Evolutionary conservation across 768 basidiomycete species (phyloP), one percentile per base, ranked within the genome.

Genomic region (Naganishia onofrii): DNA sequence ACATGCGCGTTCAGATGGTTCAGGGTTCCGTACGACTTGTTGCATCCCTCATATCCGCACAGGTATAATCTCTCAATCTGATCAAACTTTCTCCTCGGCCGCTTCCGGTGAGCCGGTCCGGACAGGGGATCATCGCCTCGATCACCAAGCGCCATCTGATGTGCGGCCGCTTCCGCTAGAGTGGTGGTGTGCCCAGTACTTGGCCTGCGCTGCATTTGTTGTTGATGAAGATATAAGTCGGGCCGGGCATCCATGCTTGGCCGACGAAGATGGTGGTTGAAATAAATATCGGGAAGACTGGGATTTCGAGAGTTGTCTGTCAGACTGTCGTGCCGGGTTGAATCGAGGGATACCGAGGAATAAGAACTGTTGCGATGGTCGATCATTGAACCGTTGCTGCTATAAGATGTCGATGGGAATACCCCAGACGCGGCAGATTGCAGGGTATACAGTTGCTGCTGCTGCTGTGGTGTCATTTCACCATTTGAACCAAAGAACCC

Each of bases 1-100:
- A 97, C 92, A 80, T 99, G 95, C 34, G 93, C 93, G 79, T 99
- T 99, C 71, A 99, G 85, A 81, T 99, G 95, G 79, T 99, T 97
- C 58, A 97, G 84, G 4, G 93, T 96, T 34, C 93, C 93, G 76
- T 95, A 96, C 31, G 90, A 85, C 82, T 95, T 95, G 67, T 87
- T 84, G 76, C 85, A 86, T 26, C 77, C 81, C 29, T 78, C 74
- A 67, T 72, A 82, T 48, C 89, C 88, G 84, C 94, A 97, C 68
- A 86, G 86, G 79, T 97, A 97, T 65, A 95, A 82, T 31, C 94
- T 87, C 82, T 96, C 93, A 74, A 97, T 96, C 85, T 97, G 94
- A 80, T 97, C 94, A 67, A 77, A 83, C 66, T 82, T 71, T 66
- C 83, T 64, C 66, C 83, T 75, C 1, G 83, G 81, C 48, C 83